These are phyloP conservation scores for Chlorella vulgaris DNA, from an alignment of 139 green algal genomes.

Conservation along the genomic window DNA sequence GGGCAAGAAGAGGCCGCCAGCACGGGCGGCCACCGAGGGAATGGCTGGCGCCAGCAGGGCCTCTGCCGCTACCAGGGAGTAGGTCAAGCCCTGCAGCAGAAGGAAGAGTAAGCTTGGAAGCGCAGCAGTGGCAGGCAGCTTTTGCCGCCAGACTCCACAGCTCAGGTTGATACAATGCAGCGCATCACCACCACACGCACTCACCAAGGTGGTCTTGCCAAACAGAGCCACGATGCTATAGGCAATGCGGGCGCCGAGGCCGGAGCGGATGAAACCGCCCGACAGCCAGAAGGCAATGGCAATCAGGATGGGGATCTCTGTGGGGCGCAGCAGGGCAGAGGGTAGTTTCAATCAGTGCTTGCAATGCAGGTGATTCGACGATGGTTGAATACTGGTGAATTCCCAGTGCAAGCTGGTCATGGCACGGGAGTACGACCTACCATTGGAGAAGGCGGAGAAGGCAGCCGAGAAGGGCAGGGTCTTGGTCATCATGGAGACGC, in stretches of 20 bases:
- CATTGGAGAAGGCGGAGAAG: slow-evolving; percentile 95
- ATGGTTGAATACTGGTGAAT: too few relatives aligned
- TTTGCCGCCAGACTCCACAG: too few relatives aligned
- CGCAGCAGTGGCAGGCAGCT: not conserved
- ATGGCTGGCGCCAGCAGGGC: slow-evolving; percentile 97
- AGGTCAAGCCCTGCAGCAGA: slow-evolving; percentile 14
- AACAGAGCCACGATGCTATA: slow-evolving; percentile 96
- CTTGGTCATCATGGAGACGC: slow-evolving; percentile 91
- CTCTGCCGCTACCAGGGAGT: slow-evolving; percentile 69
- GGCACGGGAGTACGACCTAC: slow-evolving; percentile 54
- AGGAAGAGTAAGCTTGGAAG: not conserved
- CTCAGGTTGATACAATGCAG: not conserved
- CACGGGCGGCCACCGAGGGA: slow-evolving; percentile 93
- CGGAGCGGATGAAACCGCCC: slow-evolving; percentile 98
- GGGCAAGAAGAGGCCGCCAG: slow-evolving; percentile 98
- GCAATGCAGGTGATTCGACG: too few relatives aligned
- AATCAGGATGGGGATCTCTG: slow-evolving; percentile 85
- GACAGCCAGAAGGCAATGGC: slow-evolving; percentile 99
- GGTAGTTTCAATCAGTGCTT: too few relatives aligned
- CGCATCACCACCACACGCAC: not conserved
- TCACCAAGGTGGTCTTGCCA: slow-evolving; percentile 96
- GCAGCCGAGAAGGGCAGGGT: slow-evolving; percentile 95
- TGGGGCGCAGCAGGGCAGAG: too few relatives aligned
- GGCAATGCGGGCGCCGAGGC: slow-evolving; percentile 95
- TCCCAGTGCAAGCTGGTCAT: too few relatives aligned